Evolutionary conservation across 805 yeast species (phyloP).

Genomic region (Metschnikowia matae): DNA sequence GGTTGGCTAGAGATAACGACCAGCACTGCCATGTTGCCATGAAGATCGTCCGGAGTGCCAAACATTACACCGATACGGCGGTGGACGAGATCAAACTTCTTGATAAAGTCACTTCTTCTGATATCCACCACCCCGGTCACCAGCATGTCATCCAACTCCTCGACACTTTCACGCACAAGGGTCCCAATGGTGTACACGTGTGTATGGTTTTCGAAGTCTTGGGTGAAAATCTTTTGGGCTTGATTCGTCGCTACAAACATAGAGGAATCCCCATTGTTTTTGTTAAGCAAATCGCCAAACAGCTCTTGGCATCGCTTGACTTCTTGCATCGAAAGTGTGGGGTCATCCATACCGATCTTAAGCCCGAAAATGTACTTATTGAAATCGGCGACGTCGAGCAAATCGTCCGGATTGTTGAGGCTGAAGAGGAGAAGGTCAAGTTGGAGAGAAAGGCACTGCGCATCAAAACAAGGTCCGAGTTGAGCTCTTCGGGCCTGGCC

Average conservation of each 20-base stretch:
- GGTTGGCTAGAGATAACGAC: constrained; percentile 54
- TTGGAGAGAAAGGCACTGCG: constrained; percentile 23
- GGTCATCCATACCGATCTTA: constrained; percentile 36
- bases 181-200: constrained; percentile 62
- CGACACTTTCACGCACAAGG: constrained; percentile 53
- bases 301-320: constrained; percentile 51
- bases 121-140: constrained; percentile 36
- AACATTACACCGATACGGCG: constrained; percentile 58
- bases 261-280: constrained; percentile 44
- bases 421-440: constrained; percentile 50
- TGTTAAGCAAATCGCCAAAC: constrained; percentile 55
- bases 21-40: constrained; percentile 60
- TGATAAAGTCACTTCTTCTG: constrained; percentile 59
- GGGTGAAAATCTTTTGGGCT: constrained; percentile 55
- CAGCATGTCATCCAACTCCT: constrained; percentile 48
- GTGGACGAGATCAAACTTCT: constrained; percentile 65
- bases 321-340: constrained; percentile 60
- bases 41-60: constrained; percentile 54
- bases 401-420: constrained; percentile 64
- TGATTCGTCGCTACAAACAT: constrained; percentile 45
- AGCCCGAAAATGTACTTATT: constrained; percentile 28
- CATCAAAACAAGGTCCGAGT: constrained; percentile 9
- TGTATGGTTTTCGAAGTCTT: constrained; percentile 65
- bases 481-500: constrained; percentile 2
- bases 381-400: constrained; percentile 79